Evolutionary conservation across 2,329 filamentous ascomycete species (phyloP), one percentile per base, ranked within the genome.

Genomic region (Falciphora oryzae): DNA sequence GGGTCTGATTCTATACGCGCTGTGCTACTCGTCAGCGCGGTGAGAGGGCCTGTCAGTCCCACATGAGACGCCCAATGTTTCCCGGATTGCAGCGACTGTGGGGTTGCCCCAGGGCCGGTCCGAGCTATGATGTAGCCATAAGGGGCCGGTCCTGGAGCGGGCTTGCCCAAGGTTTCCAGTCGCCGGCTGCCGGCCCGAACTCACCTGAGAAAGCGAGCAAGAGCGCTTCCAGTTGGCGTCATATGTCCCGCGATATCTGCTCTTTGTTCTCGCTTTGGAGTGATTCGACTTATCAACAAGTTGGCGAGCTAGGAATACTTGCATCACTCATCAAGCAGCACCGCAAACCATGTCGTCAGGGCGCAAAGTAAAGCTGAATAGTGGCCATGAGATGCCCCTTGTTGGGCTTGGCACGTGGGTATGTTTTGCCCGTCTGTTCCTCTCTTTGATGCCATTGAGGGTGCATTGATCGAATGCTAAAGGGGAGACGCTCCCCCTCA

Each of bases 291-390:
- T 59, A 28, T 13, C 10, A 59, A 32, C 29, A 22, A 16, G 25
- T 22, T 22, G 5, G 13, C 8, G 13, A 25, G 4, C 58, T 7
- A 31, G 18, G 22, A 18, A 60, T 53, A n/a, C 7, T 25, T 7
- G 31, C n/a, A 28, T 62, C 38, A 22, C n/a, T 18, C 61, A 10
- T 44, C n/a, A n/a, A 57, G 38, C 2, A 29, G 57, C 13, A 28
- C 28, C 57, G 18, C 6, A n/a, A 18, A 27, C n/a, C 53, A 59
- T 63, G 62, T 63, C 62, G 11, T 59, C 62, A 14, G 62, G 62
- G 35, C 56, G 56, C 25, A 63, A 59, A n/a, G 18, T 63, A 8
- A 63, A 50, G 57, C 32, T 63, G 18, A 63, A 63, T 32, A 63
- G 57, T 28, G 56, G 62, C 56, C 14, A 63, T 59, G 56, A 63